These are phyloP conservation scores for Colletotrichum viniferum DNA, from an alignment of 2,329 filamentous ascomycete species.

Conservation along the genomic window DNA sequence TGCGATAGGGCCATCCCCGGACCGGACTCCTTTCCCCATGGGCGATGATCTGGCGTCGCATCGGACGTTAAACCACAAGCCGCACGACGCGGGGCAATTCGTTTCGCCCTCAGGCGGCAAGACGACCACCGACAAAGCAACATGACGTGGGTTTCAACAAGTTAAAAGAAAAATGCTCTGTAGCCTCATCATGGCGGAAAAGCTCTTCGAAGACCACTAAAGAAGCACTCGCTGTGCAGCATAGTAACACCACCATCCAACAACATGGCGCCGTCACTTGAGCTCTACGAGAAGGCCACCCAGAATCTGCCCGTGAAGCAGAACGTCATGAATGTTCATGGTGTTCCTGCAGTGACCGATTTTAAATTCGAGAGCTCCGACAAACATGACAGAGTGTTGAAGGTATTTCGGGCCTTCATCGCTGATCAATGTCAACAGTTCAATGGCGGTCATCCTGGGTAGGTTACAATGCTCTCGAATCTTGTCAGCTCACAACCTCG, in stretches of 20 bases:
- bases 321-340: not conserved
- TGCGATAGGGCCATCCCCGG: not conserved
- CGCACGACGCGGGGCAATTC: not conserved
- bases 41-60: not conserved
- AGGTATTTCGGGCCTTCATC: constrained; percentile 65
- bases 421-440: constrained; percentile 74
- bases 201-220: not conserved
- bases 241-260: not conserved
- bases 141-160: not conserved
- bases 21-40: not conserved
- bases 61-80: not conserved
- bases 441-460: constrained; percentile 71
- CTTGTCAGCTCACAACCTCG: too few species aligned
- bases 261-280: constrained; percentile 15
- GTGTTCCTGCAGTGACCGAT: not conserved
- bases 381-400: constrained; percentile 46
- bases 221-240: not conserved
- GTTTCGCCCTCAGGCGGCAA: not conserved
- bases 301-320: constrained; percentile 6
- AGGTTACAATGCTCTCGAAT: constrained; percentile 46
- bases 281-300: constrained; percentile 12
- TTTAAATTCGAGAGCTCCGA: constrained; percentile 6
- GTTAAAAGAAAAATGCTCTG: not conserved
- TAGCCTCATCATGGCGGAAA: not conserved
- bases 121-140: too few species aligned